Evolutionary conservation across 2,329 filamentous ascomycete species (phyloP).

Genomic region (Trichoderma sp.): DNA sequence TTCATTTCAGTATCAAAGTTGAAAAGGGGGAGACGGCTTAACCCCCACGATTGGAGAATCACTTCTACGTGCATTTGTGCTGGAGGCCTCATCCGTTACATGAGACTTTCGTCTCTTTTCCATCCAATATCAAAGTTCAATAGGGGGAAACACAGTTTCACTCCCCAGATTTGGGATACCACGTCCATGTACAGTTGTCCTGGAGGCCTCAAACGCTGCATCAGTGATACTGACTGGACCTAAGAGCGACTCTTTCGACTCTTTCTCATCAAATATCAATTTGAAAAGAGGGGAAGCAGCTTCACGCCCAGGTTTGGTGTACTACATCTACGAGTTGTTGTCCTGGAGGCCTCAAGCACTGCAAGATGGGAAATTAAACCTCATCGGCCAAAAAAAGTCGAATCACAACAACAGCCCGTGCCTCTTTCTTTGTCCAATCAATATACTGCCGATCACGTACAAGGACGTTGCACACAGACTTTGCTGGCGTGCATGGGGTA

Average conservation of each 20-base stretch:
- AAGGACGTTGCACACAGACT: background rate
- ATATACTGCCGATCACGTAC: background rate
- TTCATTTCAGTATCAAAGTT: background rate
- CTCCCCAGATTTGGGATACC: too few relatives aligned
- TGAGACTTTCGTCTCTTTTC: too few relatives aligned
- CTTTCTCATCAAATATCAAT: too few relatives aligned
- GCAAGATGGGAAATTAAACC: background rate
- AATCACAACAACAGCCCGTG: background rate
- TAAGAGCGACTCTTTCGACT: too few relatives aligned
- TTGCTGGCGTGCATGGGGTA: background rate
- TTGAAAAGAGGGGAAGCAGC: background rate
- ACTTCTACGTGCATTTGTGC: background rate
- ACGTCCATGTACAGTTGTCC: background rate
- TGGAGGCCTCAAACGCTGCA: slow-evolving; percentile 3
- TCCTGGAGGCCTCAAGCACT: slow-evolving; percentile 1
- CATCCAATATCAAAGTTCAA: too few relatives aligned
- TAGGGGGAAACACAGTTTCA: background rate
- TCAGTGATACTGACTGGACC: too few relatives aligned
- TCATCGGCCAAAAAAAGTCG: background rate
- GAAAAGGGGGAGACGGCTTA: background rate
- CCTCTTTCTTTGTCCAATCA: background rate
- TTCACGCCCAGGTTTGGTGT: background rate
- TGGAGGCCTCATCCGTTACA: slow-evolving; percentile 8
- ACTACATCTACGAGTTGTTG: background rate
- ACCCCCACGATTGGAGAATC: background rate